These are phyloP conservation scores for Macrophomina tecta DNA, from an alignment of 2,329 filamentous ascomycete species.

Conservation along the genomic window DNA sequence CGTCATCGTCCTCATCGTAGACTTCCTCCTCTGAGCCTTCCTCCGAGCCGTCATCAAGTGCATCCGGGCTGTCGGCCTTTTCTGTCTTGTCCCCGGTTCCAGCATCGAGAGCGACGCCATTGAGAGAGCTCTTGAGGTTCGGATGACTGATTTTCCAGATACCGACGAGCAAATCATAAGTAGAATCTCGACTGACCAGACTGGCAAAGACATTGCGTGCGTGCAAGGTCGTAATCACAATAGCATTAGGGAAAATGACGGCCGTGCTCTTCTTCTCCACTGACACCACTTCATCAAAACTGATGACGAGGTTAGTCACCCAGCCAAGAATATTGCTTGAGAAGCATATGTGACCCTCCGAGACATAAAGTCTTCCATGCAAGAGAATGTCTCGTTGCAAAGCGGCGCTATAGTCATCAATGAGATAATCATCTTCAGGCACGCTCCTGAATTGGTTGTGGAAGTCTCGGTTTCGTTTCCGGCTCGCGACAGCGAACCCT, in stretches of 20 bases:
- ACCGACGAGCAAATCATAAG: constrained; percentile 94
- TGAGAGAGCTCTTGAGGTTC: constrained; percentile 86
- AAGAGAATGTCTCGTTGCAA: constrained; percentile 94
- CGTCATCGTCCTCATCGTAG: constrained; percentile 80
- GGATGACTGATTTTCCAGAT: constrained; percentile 99
- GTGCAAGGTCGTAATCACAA: constrained; percentile 95
- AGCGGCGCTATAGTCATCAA: constrained; percentile 98
- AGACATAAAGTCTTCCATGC: constrained; percentile 92
- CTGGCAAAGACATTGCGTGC: constrained; percentile 96
- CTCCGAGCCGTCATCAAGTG: constrained; percentile 55
- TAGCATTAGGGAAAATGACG: constrained; percentile 93
- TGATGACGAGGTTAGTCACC: constrained; percentile 97
- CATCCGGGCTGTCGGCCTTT: constrained; percentile 64
- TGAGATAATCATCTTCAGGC: constrained; percentile 95
- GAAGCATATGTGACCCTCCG: constrained; percentile 96
- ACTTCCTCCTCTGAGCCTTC: constrained; percentile 77
- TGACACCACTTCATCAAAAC: constrained; percentile 96
- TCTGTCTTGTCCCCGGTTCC: constrained; percentile 89
- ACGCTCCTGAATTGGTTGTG: constrained; percentile 94
- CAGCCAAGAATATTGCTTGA: constrained; percentile 98
- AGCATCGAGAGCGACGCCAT: constrained; percentile 81
- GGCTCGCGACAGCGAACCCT: constrained; percentile 94
- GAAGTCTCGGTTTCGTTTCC: constrained; percentile 95
- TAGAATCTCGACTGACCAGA: constrained; percentile 91
- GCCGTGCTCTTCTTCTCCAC: constrained; percentile 97